Evolutionary conservation across 805 yeast genomes (phyloP).

Genomic region (Wickerhamiella nectarea): DNA sequence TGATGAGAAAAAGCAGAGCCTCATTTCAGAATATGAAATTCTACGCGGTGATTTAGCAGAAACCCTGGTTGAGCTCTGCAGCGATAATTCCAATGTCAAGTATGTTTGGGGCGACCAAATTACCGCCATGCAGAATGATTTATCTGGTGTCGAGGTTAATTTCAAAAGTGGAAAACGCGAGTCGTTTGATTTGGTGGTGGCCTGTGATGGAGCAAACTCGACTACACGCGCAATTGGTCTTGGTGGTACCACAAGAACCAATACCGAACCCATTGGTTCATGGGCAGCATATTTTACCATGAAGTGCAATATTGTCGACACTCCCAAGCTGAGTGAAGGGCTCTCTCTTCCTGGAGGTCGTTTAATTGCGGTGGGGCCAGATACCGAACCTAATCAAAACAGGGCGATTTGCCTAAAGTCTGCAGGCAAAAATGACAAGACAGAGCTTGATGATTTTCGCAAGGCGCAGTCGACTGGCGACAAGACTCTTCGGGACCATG

Average conservation of each 20-base stretch:
- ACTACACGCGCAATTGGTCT: neutral
- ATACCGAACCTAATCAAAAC: neutral
- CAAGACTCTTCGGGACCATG: neutral
- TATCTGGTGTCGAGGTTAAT: neutral
- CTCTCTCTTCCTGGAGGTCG: neutral
- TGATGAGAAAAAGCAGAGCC: neutral
- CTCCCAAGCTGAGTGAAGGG: neutral
- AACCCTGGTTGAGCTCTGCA: neutral
- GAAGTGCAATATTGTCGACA: neutral
- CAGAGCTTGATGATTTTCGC: neutral
- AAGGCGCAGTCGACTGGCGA: neutral
- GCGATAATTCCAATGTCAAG: neutral
- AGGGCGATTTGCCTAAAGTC: neutral
- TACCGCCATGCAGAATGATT: neutral
- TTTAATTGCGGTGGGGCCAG: neutral
- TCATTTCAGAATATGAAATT: neutral
- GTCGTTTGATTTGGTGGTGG: neutral
- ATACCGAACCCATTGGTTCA: neutral
- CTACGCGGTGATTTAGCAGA: neutral
- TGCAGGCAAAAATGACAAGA: neutral
- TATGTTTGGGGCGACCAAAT: neutral
- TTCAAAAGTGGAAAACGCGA: neutral
- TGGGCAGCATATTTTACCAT: neutral
- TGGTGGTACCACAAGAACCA: neutral
- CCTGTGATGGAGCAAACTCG: neutral